Base-by-base conservation (phyloP, 1,284 basidiomycete genomes). In the Ceratobasidium sp. region DNA sequence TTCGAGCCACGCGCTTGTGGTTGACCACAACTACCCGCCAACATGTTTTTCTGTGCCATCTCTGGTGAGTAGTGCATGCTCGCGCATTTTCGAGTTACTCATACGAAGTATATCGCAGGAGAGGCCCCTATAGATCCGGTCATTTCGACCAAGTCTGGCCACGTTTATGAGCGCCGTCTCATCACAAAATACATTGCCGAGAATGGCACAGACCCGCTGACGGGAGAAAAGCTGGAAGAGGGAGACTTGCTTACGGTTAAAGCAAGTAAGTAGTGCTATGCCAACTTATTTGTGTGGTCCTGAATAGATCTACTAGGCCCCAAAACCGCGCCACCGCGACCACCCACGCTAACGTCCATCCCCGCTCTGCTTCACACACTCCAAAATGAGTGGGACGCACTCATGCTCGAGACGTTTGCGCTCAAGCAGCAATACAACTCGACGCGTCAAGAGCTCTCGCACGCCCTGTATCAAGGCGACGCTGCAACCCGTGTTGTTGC, bases 401-500 rank as follows among this genome's bases (percentile, higher is more conserved):
- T 95, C 82, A 92, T 96, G 83, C 91, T 98, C 77, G 96, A 97
- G 86, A 93, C 91, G 1, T 94, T 95, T 84, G 90, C 94, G 73
- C 90, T 98, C 80, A 95, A 95, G 84, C 94, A 97, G 84, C 94
- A 96, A 84, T 93, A 95, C 87, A 94, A 95, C 85, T 91, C 91
- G 56, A 89, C 91, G 71, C 92, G 97, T 77, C 97, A 99, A 85
- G 98, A 99, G 85, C 89, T 99, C 71, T 97, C 96, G 82, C 97
- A 98, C 86, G 93, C 97, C 9, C 90, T 99, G 46, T 99, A 99
- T 84, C 90, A 95, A 78, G 96, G 98, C 84, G 98, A 99, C 85
- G 97, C 98, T 9, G 96, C 97, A n/a, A 96, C 92, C 82, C 93
- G 97, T 82, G 98, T 99, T 66, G 93, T 99, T 79, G 98, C 98